A percentile compares a stretch with the other conserved stretches of the same genome.
Evolutionary conservation across 208 protist genomes (phyloP).

Genomic region (Sergeia podlipaevii): DNA sequence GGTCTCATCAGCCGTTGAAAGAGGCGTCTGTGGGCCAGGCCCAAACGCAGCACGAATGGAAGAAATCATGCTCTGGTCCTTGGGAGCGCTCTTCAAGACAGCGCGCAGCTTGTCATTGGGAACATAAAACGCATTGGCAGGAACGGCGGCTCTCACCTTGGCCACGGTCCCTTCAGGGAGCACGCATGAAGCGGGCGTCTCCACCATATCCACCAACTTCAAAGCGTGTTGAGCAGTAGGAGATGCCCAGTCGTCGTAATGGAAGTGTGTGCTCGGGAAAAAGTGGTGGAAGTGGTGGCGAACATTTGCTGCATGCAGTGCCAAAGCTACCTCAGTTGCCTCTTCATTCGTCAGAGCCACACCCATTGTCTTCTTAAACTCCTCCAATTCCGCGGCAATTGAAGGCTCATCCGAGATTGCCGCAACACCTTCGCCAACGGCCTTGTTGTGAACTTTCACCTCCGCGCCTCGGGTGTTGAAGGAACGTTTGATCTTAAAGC

Average conservation of each 20-base stretch:
- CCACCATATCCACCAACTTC: conserved; percentile 37
- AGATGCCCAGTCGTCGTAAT: conserved; percentile 70
- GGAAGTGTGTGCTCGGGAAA: conserved; percentile 39
- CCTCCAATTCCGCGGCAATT: conserved; percentile 16
- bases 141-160: conserved; percentile 39
- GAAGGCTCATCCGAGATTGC: conserved; percentile 34
- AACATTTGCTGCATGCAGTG: conserved; percentile 58
- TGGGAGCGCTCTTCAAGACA: conserved; percentile 45
- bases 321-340: conserved; percentile 57
- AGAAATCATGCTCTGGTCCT: conserved; percentile 48
- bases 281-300: conserved; percentile 82
- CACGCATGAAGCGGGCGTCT: conserved; percentile 23
- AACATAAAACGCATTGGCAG: conserved; percentile 62
- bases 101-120: conserved; percentile 57
- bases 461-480: conserved; percentile 27
- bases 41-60: conserved; percentile 60
- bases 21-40: conserved; percentile 36
- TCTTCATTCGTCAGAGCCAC: conserved; percentile 64
- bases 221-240: conserved; percentile 23
- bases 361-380: conserved; percentile 56
- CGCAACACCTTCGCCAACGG: conserved; percentile 49
- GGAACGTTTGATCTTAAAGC: conserved; percentile 51
- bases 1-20: conserved; percentile 58
- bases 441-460: conserved; percentile 19
- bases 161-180: conserved; percentile 43